phyloP scores from a whole-genome alignment of 1,284 basidiomycete genomes.

The Tremellales sp. region DNA sequence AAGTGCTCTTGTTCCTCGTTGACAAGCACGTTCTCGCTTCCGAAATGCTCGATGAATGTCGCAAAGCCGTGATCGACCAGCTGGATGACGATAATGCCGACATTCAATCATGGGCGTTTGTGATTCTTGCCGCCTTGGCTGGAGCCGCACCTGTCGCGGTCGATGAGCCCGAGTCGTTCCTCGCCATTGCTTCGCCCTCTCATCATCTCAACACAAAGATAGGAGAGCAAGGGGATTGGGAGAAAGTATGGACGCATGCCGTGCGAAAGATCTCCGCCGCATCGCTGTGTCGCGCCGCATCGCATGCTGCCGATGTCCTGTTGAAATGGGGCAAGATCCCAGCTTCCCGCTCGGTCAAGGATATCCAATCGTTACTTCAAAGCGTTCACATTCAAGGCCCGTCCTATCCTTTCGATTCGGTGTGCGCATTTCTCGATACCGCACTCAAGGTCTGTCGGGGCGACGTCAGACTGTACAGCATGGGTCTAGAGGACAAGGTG shows the following conservation, averaged over 20 bases:
- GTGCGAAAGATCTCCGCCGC: conserved; percentile 67
- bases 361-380: conserved; percentile 69
- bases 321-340: conserved; percentile 54
- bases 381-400: conserved; percentile 86
- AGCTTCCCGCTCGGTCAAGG: conserved; percentile 57
- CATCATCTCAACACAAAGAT: not conserved
- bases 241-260: conserved; percentile 73
- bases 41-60: conserved; percentile 57
- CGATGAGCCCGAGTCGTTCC: not conserved
- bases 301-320: conserved; percentile 63
- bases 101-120: conserved; percentile 75
- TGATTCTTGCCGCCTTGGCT: conserved; percentile 62
- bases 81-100: conserved; percentile 62
- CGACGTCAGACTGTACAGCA: conserved; percentile 72
- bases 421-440: conserved; percentile 70
- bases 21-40: conserved; percentile 70
- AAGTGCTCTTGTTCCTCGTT: conserved; percentile 78
- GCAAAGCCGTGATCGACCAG: conserved; percentile 57
- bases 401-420: conserved; percentile 73
- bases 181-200: conserved; percentile 20
- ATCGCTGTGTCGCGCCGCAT: conserved; percentile 69
- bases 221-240: conserved; percentile 55
- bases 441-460: conserved; percentile 65
- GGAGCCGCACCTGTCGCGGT: conserved; percentile 11
- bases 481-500: conserved; percentile 77